Conservation (phyloP, 352 stramenopile genomes). For the Phytophthora pistaciae region DNA sequence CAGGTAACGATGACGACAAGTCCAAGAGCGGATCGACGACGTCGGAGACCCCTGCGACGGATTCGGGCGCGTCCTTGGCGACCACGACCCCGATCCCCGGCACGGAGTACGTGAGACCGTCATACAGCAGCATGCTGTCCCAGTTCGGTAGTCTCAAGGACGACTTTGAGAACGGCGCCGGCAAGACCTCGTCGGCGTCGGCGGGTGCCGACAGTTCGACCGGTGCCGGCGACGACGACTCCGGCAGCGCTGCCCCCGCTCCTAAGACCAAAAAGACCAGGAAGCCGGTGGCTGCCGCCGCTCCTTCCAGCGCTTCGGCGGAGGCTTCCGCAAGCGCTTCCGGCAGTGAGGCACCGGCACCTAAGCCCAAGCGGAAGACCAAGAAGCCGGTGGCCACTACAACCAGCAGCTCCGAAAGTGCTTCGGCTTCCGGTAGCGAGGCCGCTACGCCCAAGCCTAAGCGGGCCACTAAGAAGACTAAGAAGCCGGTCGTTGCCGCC, state of each 20-base stretch:
- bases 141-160: conserved; percentile 25
- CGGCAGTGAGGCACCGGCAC: not conserved
- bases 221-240: not conserved
- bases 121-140: conserved; percentile 24
- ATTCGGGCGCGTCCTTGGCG: not conserved
- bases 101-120: not conserved
- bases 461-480: conserved; percentile 9
- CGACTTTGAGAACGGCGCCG: conserved; percentile 5
- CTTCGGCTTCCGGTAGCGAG: conserved; percentile 11
- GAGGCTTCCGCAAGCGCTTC: not conserved
- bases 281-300: conserved; percentile 1
- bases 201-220: conserved; percentile 1
- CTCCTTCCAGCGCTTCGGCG: not conserved
- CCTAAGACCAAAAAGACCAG: conserved; percentile 23
- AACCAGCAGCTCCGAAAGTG: not conserved
- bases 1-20: conserved; percentile 6
- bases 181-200: not conserved
- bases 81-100: conserved; percentile 30
- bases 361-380: conserved; percentile 1
- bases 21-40: not conserved
- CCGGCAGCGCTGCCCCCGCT: not conserved
- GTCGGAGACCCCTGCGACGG: not conserved
- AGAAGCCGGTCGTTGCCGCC: conserved; percentile 2
- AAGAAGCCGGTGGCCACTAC: conserved; percentile 10
- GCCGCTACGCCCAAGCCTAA: not conserved